Evolutionary conservation across 371 early-diverging fungal genomes (phyloP), one percentile per base, ranked within the genome.

Genomic region (Mucor indicus): DNA sequence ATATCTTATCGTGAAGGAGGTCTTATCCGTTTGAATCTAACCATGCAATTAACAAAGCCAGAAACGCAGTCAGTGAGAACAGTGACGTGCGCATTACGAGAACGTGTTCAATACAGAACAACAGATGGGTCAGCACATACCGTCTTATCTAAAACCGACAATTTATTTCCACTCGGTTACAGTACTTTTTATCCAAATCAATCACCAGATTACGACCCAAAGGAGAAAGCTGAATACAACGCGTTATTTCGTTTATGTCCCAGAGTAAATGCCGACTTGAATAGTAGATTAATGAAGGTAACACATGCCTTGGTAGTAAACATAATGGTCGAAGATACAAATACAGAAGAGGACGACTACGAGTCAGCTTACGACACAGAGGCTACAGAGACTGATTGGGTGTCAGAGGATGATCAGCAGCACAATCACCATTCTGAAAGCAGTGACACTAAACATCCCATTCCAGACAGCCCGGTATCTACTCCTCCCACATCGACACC

Each of bases 1-100:
- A 75, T 75, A 15, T 43, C 67, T 29, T 68, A 70, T 43, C 66
- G 75, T 24, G 75, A 75, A 60, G 75, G 75, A 10, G 75, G 75
- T 16, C 48, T 75, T 15, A 58, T 75, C 10, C 61, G 64, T 21
- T 48, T 75, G 29, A 64, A 68, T 29, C 33, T 75, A 8, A 53
- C 52, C 17, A 61, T 75, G 55, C 47, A 62, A 20, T 43, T 75
- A 2, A 44, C 54, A 3, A 46, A 48, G 9, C 75, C 75, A 15
- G 62, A 68, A 15, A 48, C 57, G 0, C 64, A 66, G 16, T 47
- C 57, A 1, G 48, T 75, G 8, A 49, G 57, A 42, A 60, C 69
- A 7, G 69, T 75, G 12, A 66, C 75, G n/a, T 70, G 67, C 58
- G 75, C 67, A 3, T 38, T 75, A 5, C 57, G 66, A 20, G 75